Evolutionary conservation across 139 green algal species (phyloP).

Genomic region (Mychonastes homosphaera): DNA sequence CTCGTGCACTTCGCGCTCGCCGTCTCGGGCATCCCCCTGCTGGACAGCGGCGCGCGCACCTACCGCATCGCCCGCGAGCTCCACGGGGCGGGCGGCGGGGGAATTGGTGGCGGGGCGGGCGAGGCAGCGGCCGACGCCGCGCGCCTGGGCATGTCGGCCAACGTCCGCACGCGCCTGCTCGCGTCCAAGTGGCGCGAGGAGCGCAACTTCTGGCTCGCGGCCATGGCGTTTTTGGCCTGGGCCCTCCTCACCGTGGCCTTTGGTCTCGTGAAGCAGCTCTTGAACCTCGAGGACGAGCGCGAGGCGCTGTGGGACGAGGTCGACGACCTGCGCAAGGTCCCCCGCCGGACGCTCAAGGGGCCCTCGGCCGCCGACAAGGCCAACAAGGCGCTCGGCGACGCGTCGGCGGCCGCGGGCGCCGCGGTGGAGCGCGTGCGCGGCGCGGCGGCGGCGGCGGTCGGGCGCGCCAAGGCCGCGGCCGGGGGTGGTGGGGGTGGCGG

Average conservation of each 20-base stretch:
- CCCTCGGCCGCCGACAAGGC: too few relatives aligned
- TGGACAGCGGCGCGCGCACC: slow-evolving; percentile 18
- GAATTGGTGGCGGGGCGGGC: too few relatives aligned
- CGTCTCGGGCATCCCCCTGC: slow-evolving; percentile 11
- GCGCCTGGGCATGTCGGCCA: slow-evolving; percentile 17
- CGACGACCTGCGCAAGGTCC: too few relatives aligned
- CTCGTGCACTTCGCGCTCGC: slow-evolving; percentile 18
- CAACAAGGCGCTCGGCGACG: too few relatives aligned
- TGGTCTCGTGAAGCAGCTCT: slow-evolving; percentile 5
- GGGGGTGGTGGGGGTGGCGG: too few relatives aligned
- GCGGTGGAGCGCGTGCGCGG: too few relatives aligned
- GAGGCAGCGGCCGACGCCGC: slow-evolving; percentile 1
- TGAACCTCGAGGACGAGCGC: slow-evolving; percentile 4
- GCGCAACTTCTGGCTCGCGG: slow-evolving; percentile 35
- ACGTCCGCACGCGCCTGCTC: slow-evolving; percentile 21
- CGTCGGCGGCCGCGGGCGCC: too few relatives aligned
- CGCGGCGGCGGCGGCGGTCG: too few relatives aligned
- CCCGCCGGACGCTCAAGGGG: too few relatives aligned
- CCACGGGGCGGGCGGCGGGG: too few relatives aligned
- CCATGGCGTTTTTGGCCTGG: slow-evolving; percentile 14
- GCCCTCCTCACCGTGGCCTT: slow-evolving; percentile 19
- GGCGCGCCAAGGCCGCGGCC: too few relatives aligned
- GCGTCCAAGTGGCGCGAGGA: slow-evolving; percentile 34
- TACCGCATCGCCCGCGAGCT: slow-evolving; percentile 6
- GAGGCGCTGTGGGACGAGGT: slow-evolving; percentile 5